Conservation (phyloP, 78 protist genomes). For the Dictyostelium intermedium region DNA sequence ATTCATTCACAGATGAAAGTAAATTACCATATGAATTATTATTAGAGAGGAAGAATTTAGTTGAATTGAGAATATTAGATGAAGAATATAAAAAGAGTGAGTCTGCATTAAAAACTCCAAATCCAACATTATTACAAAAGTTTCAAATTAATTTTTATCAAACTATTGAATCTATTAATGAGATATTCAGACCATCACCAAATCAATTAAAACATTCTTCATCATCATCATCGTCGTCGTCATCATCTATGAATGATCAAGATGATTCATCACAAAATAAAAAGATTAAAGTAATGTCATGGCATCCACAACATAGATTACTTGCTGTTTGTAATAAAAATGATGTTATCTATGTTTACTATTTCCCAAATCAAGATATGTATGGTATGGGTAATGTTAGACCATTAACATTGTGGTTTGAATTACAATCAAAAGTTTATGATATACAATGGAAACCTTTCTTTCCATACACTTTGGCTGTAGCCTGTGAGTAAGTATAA, state of each 20-base stretch:
- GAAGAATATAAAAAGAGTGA: constrained; percentile 9
- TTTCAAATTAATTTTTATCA: background rate
- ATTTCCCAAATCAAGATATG: background rate
- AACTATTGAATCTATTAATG: constrained; percentile 1
- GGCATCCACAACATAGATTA: constrained; percentile 68
- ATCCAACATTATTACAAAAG: background rate
- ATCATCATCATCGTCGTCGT: background rate
- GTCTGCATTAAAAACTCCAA: constrained; percentile 11
- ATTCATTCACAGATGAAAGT: background rate
- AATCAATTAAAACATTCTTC: too few relatives aligned
- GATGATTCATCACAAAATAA: background rate
- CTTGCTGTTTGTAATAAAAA: constrained; percentile 43
- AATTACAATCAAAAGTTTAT: constrained; percentile 32
- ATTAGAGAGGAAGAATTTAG: constrained; percentile 46
- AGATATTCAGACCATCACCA: background rate
- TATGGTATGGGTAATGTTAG: background rate
- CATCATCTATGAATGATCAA: background rate
- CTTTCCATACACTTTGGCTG: constrained; percentile 39
- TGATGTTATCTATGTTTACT: constrained; percentile 27
- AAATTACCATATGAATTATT: constrained; percentile 67
- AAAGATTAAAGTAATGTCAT: constrained; percentile 21
- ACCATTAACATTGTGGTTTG: constrained; percentile 46
- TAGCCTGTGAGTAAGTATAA: constrained; percentile 38
- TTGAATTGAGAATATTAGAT: background rate
- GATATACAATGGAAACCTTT: constrained; percentile 72